Conservation (phyloP, 164 flowering plant genomes). For the Vitis cinerea region DNA sequence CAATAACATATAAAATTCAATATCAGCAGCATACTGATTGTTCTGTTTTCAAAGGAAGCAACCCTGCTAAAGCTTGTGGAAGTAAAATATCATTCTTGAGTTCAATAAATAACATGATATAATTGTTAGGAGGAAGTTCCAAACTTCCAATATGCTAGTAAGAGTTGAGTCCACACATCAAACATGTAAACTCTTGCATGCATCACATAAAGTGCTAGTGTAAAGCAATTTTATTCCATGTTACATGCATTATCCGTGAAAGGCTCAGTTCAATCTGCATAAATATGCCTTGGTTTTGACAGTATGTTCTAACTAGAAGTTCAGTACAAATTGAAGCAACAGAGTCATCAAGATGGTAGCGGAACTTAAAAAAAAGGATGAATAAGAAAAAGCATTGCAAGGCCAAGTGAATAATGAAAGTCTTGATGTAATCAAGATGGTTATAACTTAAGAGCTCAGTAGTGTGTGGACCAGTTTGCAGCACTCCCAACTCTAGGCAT, state of each 20-base stretch:
- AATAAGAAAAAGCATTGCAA: background rate
- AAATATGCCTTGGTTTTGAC: background rate
- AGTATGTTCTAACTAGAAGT: background rate
- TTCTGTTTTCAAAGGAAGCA: background rate
- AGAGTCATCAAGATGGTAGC: no score
- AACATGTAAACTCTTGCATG: background rate
- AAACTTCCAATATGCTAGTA: background rate
- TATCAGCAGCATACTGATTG: background rate
- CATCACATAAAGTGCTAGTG: background rate
- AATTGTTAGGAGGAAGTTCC: background rate
- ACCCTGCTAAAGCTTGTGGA: background rate
- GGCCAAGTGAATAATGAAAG: slow-evolving; percentile 10
- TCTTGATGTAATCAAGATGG: slow-evolving; percentile 7
- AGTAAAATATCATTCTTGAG: background rate
- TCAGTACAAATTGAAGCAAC: no score
- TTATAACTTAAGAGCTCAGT: slow-evolving; percentile 26
- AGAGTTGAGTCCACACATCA: background rate
- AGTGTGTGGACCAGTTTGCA: slow-evolving; percentile 81
- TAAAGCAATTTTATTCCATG: background rate
- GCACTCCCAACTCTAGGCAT: slow-evolving; percentile 96
- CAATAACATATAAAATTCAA: background rate
- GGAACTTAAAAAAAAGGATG: no score
- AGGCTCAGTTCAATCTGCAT: background rate
- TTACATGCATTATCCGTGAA: background rate
- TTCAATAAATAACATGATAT: background rate